Evolutionary conservation across 1,139 yeast species (phyloP), one percentile per base, ranked within the genome.

Genomic region (Tardiomyces blankii): DNA sequence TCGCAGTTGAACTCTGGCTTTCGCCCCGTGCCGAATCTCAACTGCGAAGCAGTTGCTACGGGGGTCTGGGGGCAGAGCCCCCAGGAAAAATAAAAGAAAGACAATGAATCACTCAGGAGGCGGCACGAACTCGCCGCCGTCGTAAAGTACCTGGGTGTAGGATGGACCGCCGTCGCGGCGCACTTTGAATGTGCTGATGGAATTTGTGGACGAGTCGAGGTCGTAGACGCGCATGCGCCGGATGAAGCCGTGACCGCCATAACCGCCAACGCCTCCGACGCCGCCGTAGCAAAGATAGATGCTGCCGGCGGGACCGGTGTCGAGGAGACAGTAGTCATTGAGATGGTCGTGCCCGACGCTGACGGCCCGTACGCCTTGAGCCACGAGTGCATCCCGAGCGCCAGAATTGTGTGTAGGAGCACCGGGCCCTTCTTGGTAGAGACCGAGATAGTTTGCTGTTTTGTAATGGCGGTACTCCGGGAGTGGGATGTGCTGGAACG

Each of bases 251-350:
- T 88, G 86, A 0, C 96, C 96, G 5, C 82, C 95, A 58, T 88
- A 88, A 0, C 96, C 98, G 40, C 96, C 97, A 65, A 85, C 93
- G 3, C 97, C 98, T 1, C 75, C 72, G 0, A 82, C 95, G 39
- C 98, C 98, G 2, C 95, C 97, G 58, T 85, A 87, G 58, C 98
- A 91, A 40, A 89, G 67, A 95, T 95, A 86, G 35, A 86, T 68
- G 28, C 67, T 62, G 3, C 58, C 54, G 2, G 64, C 62, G 23
- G 52, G 51, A 14, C 16, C 60, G 51, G 44, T 50, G 51, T 80
- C 82, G 46, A 69, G 65, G 59, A 85, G 65, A 62, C 98, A 91
- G 61, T 76, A 91, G 59, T 91, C 97, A 61, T 91, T 91, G 54
- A 88, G 84, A 60, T 91, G 97, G 59, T 91, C 97, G 62, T 91